These are phyloP conservation scores for Asterophora parasitica DNA, from an alignment of 768 basidiomycete genomes.

Conservation along the genomic window DNA sequence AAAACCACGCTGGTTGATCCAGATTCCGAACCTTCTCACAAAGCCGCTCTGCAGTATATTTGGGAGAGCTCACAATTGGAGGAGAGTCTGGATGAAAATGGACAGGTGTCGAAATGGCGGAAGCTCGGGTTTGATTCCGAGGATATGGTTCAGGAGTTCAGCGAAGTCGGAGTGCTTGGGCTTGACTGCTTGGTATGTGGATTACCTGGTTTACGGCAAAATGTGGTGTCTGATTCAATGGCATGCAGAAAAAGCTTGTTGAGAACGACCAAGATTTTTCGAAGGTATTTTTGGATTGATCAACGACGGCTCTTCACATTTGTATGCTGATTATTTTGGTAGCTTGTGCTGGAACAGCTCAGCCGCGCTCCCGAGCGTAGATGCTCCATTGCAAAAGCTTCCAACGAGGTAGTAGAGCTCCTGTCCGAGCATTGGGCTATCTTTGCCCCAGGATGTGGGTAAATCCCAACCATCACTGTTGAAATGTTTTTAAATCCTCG, in stretches of 20 bases:
- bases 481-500: slow-evolving; percentile 5
- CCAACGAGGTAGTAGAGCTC: slow-evolving; percentile 81
- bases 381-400: slow-evolving; percentile 80
- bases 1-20: slow-evolving; percentile 77
- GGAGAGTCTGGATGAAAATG: slow-evolving; percentile 46
- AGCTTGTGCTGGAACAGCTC: slow-evolving; percentile 79
- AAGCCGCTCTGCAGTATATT: slow-evolving; percentile 54
- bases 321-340: slow-evolving; percentile 11
- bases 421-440: slow-evolving; percentile 84
- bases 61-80: slow-evolving; percentile 60
- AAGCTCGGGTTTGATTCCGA: slow-evolving; percentile 76
- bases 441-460: slow-evolving; percentile 74
- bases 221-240: background rate
- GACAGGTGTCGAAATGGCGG: slow-evolving; percentile 61
- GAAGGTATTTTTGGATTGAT: slow-evolving; percentile 40
- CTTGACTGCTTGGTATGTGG: slow-evolving; percentile 72
- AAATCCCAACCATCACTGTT: slow-evolving; percentile 21
- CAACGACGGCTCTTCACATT: background rate
- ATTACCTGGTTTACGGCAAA: background rate
- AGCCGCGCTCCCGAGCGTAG: slow-evolving; percentile 68
- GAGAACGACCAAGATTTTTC: slow-evolving; percentile 71
- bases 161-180: slow-evolving; percentile 74
- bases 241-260: slow-evolving; percentile 58
- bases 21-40: slow-evolving; percentile 54
- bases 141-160: slow-evolving; percentile 71